These are phyloP conservation scores for Russula emetica DNA, from an alignment of 768 basidiomycete species.

Conservation along the genomic window DNA sequence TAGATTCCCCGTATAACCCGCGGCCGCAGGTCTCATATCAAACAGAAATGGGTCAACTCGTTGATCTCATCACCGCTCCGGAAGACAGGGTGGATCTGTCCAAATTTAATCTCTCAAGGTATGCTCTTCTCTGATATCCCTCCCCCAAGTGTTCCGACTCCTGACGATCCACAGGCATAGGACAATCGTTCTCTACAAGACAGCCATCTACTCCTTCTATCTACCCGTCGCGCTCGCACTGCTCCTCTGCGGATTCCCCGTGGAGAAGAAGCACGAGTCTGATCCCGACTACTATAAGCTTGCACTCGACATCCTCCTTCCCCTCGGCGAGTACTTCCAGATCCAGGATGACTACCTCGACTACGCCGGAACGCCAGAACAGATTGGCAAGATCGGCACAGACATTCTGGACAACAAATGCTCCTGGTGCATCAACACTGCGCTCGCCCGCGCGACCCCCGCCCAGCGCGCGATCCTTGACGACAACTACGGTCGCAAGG, in stretches of 20 bases:
- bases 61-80: conserved; percentile 93
- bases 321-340: conserved; percentile 98
- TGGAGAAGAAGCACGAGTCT: conserved; percentile 43
- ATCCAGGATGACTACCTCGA: conserved; percentile 98
- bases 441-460: conserved; percentile 52
- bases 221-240: conserved; percentile 95
- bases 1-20: neutral
- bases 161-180: conserved; percentile 54
- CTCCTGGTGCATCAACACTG: conserved; percentile 92
- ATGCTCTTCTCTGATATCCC: conserved; percentile 27
- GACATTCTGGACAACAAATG: conserved; percentile 99
- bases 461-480: conserved; percentile 59
- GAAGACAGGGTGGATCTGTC: conserved; percentile 82
- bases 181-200: conserved; percentile 95
- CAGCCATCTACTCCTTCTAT: conserved; percentile 97
- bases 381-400: conserved; percentile 95
- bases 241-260: conserved; percentile 65
- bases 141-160: neutral
- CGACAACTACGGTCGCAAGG: conserved; percentile 61
- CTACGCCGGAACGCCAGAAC: conserved; percentile 82
- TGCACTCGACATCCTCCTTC: conserved; percentile 72
- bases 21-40: conserved; percentile 57
- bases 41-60: conserved; percentile 94
- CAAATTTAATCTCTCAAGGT: conserved; percentile 87
- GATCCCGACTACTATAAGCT: conserved; percentile 60